Base-by-base conservation (phyloP, 148 eudicot genomes). In the Hydrangea macrophylla region DNA sequence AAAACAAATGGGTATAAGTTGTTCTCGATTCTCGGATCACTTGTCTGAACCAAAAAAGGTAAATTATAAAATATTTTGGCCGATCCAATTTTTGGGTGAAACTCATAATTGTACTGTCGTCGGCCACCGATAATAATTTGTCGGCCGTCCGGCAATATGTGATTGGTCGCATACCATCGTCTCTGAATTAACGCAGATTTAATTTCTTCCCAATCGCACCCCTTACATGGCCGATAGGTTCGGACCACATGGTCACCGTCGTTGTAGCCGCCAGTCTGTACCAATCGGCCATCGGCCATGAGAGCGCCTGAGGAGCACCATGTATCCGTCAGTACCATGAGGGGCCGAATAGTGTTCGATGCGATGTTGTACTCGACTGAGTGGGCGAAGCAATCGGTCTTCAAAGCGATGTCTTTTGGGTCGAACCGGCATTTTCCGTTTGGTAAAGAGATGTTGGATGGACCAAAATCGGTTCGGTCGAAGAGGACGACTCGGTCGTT, bases 1-100 rank as follows among this genome's bases (percentile, higher is more conserved):
- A 80, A 80, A 18, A 92, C 87, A 77, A 83, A 89, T 0, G 97
- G 97, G 74, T 92, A 92, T 15, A 86, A 70, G 51, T 86, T 90
- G 60, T 86, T 83, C 58, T 87, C 96, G 1, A 57, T 31, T 0
- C 7, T 3, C 2, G 13, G 62, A 4, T 86, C 96, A 37, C 58
- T 60, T 0, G 88, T 83, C 37, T 86, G 57, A 6, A 11, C 50
- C 20, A 89, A 73, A 67, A 90, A 80, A 0, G 70, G 80, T 12
- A 85, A 73, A 8, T 28, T 24, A 12, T 55, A 73, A 7, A 76
- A 20, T 23, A n/a, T 9, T 0, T 55, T 45, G 5, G 68, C 56
- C 1, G 71, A n/a, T 0, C 68, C 39, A 0, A 13, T 65, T 59
- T 82, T 82, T 0, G 85, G 85, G 23, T 75, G 73, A 53, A 82